A percentile compares a stretch with the other conserved stretches of the same genome.
Conservation (phyloP, 495 filamentous ascomycete genomes). For the Hyaloscypha finlandica region DNA sequence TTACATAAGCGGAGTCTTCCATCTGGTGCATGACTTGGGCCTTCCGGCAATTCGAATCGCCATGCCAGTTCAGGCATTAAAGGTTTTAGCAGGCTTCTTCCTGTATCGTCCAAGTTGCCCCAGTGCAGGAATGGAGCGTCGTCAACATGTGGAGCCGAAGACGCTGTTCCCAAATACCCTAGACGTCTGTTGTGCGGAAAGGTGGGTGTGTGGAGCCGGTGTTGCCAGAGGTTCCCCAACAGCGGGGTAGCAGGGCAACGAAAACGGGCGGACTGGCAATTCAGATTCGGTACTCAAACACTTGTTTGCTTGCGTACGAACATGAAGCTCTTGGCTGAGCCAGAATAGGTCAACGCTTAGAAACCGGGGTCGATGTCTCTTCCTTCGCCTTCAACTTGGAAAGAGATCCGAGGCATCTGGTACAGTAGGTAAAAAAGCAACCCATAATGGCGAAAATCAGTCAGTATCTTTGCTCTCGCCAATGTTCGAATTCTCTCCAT, state of each 20-base stretch:
- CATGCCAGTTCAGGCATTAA: not conserved
- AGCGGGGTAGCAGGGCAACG: not conserved
- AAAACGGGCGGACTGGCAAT: not conserved
- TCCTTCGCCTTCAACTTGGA: too few species aligned
- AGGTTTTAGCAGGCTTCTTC: not conserved
- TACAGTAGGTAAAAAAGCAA: too few species aligned
- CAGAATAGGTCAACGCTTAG: too few species aligned
- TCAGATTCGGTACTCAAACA: not conserved
- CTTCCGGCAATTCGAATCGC: not conserved
- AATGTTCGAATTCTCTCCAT: too few species aligned
- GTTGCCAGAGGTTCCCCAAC: not conserved
- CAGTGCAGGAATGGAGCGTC: not conserved
- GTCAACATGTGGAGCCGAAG: constrained; percentile 2
- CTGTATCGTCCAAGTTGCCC: not conserved
- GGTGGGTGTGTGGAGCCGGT: not conserved
- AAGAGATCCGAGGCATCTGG: too few species aligned
- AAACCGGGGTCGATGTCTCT: too few species aligned
- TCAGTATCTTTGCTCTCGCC: too few species aligned
- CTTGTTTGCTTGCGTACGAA: not conserved
- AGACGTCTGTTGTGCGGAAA: not conserved
- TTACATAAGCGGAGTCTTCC: not conserved
- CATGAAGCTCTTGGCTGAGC: too few species aligned
- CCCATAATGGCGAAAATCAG: too few species aligned
- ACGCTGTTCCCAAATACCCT: not conserved
- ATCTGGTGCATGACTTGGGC: not conserved